Evolutionary conservation across 805 yeast genomes (phyloP), one percentile per base, ranked within the genome.

Genomic region (Yamadazyma ubonensis): DNA sequence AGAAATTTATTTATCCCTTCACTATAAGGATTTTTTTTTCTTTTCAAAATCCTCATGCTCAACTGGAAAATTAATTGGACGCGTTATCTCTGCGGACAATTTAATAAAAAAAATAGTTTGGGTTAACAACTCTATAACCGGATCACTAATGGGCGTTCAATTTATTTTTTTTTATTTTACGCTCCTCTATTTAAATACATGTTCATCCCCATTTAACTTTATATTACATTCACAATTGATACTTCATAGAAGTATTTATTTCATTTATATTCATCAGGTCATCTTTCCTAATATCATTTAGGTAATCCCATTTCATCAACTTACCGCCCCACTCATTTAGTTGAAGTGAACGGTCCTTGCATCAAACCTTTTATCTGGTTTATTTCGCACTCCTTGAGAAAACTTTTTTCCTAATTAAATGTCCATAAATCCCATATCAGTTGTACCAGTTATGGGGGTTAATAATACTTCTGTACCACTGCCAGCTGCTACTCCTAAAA

Each of bases 401-500:
- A 23, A 23, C n/a, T 23, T 23, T 12, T 12, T 10, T 23, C 26
- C 9, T 12, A 23, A 23, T 23, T 23, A 10, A 10, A 23, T 23
- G 26, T 23, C 26, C n/a, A 23, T 23, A 10, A 23, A 23, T 23
- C 26, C 26, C n/a, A 12, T 23, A 12, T 23, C 26, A 10, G 26
- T 23, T 4, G 26, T 23, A 10, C 26, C 26, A 5, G 26, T 23
- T 23, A 27, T 27, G 15, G 30, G 17, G 17, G 25, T 22, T 22
- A 7, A 7, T 22, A 22, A 7, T 10, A 7, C 7, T 7, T 7
- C 25, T 22, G 32, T 15, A n/a, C 33, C 31, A 17, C 33, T 20
- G 18, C 29, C 29, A 6, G 23, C 27, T 11, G 22, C 33, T 5
- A 46, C 69, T 3, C 54, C 58, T 12, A 69, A 66, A 46, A 52